Base-by-base conservation (phyloP, 495 filamentous ascomycete genomes). In the Xylaria sp. region DNA sequence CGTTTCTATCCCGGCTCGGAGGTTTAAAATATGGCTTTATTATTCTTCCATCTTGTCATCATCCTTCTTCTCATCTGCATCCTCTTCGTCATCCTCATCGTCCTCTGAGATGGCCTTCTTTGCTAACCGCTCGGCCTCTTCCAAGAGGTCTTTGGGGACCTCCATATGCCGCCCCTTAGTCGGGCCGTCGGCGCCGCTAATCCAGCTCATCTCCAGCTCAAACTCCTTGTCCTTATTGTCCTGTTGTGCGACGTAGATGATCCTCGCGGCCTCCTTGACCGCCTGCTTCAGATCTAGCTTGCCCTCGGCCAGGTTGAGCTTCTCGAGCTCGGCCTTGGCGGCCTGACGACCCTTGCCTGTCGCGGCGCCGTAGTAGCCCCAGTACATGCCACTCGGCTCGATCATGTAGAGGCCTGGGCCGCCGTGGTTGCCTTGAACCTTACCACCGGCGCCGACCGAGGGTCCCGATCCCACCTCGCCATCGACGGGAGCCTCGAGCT, bases 151-250 rank as follows among this genome's bases (percentile, higher is more conserved):
- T 84, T 92, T 93, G 68, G 96, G 96, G 53, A 99, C 96, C 79
- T 95, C 93, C 81, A 93, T 88, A 77, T 99, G 96, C 71, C 87
- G 89, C 62, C 94, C 94, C 82, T 95, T 94, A 46, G 94, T 97
- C n/a, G 93, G 92, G 17, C 93, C 93, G 55, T 92, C 88, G 53
- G 88, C 75, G 26, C 87, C 88, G 81, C 93, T 97, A 74, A 98
- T 91, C 96, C 96, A 99, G 72, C 92, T 94, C 96, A 99, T 97
- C 86, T 99, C 96, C 43, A 99, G 85, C 87, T 99, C 97, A 74
- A 98, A 98, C 41, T 99, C 97, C 85, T 98, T 99, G 82, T 99
- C 96, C 78, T 90, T 90, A 87, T 93, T 97, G 78, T 99, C 96
- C 78, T 97, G 94, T 80, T 99, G 96, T 61, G 96, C 94, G 62